Evolutionary conservation across 352 stramenopile genomes (phyloP).

Genomic region (Globisporangium uncinulatum): DNA sequence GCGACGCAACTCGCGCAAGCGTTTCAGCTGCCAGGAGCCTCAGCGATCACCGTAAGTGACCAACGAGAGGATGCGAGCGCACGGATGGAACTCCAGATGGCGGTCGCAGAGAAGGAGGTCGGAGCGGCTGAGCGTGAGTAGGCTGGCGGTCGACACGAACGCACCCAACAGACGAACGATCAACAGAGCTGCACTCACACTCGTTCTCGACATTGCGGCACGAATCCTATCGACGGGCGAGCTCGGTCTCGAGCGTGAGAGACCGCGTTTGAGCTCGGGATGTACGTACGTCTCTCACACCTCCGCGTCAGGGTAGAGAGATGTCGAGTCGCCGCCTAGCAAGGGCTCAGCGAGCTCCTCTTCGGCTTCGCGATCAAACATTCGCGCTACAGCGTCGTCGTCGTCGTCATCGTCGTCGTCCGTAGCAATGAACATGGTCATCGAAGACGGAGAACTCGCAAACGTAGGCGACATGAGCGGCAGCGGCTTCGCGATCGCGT

Average conservation of each 20-base stretch:
- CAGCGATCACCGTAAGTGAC: neutral
- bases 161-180: too few relatives aligned
- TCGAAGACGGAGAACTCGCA: constrained; percentile 33
- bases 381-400: constrained; percentile 2
- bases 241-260: too few relatives aligned
- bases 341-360: constrained; percentile 46
- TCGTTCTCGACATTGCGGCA: too few relatives aligned
- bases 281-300: neutral
- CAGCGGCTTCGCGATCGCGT: constrained; percentile 9
- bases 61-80: constrained; percentile 1
- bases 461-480: constrained; percentile 39
- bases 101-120: constrained; percentile 1
- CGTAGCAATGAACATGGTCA: constrained; percentile 45
- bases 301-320: constrained; percentile 21
- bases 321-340: constrained; percentile 17
- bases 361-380: constrained; percentile 21
- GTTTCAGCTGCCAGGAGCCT: neutral
- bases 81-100: constrained; percentile 13
- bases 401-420: constrained; percentile 34
- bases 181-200: too few relatives aligned
- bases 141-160: too few relatives aligned
- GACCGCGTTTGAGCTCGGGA: too few relatives aligned
- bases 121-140: neutral
- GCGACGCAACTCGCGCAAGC: constrained; percentile 8
- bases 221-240: too few relatives aligned